Evolutionary conservation across 495 filamentous ascomycete genomes (phyloP), one percentile per base, ranked within the genome.

Genomic region (Aspergillus homomorphus): DNA sequence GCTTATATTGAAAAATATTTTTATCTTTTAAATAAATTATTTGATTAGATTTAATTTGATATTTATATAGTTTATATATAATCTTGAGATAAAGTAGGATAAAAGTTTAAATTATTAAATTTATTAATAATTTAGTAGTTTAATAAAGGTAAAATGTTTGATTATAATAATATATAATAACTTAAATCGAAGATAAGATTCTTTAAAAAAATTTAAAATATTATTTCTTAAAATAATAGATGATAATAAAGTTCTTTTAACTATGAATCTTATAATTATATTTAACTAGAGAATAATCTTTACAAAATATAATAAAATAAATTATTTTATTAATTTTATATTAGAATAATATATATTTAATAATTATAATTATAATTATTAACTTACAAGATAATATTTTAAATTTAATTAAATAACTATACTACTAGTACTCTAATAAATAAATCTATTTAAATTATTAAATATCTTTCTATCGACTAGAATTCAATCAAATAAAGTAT

Each of bases 141-240:
- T 42, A 23, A 54, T 54, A 4, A 54, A 54, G 23, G 22, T 54
- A 54, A 54, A 54, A 53, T 53, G 38, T 41, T 41, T 53, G 26
- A 53, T 53, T 53, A 5, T 41, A 41, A 41, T 54, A 54, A 42
- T 54, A 3, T 21, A 43, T 21, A 42, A 43, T 44, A 43, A 43
- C 43, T 8, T 54, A 23, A 54, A 54, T 44, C 21, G 22, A n/a
- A 22, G 43, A 44, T 54, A 54, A 22, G 7, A 23, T 43, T 42
- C 18, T 54, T 44, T 54, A 23, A 23, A n/a, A n/a, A n/a, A 54
- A 14, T 44, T 54, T 44, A 43, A 44, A 23, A 52, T 54, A 54
- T 23, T 54, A 54, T 54, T 54, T 22, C 43, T 54, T 54, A 43
- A 54, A 54, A 54, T 54, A 54, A 15, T 54, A 54, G 43, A 54